A percentile compares a stretch with the other conserved stretches of the same genome.
Evolutionary conservation across 1,139 yeast species (phyloP).

Genomic region (Citeromyces hawaiiensis): DNA sequence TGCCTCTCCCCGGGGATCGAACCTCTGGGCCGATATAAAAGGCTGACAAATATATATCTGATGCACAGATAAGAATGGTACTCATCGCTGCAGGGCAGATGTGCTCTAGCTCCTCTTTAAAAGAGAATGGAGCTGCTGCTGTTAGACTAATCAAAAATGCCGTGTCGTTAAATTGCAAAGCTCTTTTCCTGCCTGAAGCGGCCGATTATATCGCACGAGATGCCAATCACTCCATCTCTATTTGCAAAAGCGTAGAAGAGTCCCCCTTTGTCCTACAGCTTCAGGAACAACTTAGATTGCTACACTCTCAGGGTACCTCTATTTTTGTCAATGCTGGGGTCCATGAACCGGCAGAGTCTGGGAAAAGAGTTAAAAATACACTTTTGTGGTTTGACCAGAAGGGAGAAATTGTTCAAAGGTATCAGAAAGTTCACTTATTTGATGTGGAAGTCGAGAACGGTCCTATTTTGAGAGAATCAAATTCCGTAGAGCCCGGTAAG

Average conservation of each 20-base stretch:
- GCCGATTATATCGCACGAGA: constrained; percentile 72
- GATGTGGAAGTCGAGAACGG: constrained; percentile 77
- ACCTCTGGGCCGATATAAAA: too few relatives aligned
- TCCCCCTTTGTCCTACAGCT: constrained; percentile 39
- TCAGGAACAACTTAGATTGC: constrained; percentile 26
- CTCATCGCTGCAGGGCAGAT: constrained; percentile 79
- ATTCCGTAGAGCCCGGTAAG: constrained; percentile 72
- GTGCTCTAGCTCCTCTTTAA: constrained; percentile 55
- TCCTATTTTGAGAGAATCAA: constrained; percentile 61
- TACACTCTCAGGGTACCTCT: constrained; percentile 20
- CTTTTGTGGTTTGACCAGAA: constrained; percentile 53
- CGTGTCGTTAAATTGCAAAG: constrained; percentile 38
- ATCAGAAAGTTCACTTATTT: constrained; percentile 80
- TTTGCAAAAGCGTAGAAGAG: constrained; percentile 38
- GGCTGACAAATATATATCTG: too few relatives aligned
- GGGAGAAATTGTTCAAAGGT: constrained; percentile 55
- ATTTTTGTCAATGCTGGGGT: constrained; percentile 57
- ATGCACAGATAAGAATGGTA: constrained; percentile 22
- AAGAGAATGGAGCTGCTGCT: constrained; percentile 45
- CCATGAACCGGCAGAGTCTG: constrained; percentile 50
- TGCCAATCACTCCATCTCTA: constrained; percentile 46
- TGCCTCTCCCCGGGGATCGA: too few relatives aligned
- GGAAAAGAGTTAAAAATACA: constrained; percentile 47
- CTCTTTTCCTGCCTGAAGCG: constrained; percentile 86
- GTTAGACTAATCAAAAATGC: constrained; percentile 50